phyloP scores from a whole-genome alignment of 2,329 filamentous ascomycete genomes.

The Aspergillus ochraceoroseus region DNA sequence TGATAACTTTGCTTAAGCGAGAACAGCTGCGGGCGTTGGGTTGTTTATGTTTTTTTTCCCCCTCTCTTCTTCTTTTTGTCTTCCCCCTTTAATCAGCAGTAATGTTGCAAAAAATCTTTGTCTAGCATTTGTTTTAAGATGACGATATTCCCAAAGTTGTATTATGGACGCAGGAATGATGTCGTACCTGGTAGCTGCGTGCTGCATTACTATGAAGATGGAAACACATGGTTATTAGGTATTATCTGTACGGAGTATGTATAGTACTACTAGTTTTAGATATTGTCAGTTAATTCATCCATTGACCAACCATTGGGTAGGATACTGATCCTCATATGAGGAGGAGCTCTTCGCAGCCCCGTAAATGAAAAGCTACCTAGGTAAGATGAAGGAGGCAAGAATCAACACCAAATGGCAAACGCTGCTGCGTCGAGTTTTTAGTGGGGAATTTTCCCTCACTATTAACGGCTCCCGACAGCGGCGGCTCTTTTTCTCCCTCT shows the following conservation, averaged over 20 bases:
- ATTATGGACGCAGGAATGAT: slow-evolving; percentile 3
- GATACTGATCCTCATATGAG: background rate
- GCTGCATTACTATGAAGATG: slow-evolving; percentile 4
- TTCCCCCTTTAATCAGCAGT: slow-evolving; percentile 4
- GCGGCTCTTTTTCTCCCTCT: background rate
- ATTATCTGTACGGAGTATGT: too few relatives aligned
- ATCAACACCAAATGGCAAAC: too few relatives aligned
- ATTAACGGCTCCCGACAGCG: too few relatives aligned
- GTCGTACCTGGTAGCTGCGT: slow-evolving; percentile 3
- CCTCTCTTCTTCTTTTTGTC: background rate
- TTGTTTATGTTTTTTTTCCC: slow-evolving; percentile 10
- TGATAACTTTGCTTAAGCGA: slow-evolving; percentile 79
- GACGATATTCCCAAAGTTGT: slow-evolving; percentile 7
- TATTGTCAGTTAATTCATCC: slow-evolving; percentile 5
- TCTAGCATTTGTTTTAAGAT: slow-evolving; percentile 13
- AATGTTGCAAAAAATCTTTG: slow-evolving; percentile 6
- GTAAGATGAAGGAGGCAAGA: too few relatives aligned
- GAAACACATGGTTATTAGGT: slow-evolving; percentile 6
- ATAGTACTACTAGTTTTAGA: slow-evolving; percentile 7
- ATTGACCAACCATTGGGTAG: background rate
- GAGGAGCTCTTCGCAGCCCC: background rate
- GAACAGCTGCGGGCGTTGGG: slow-evolving; percentile 23
- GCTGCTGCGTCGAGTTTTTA: too few relatives aligned
- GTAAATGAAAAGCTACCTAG: background rate
- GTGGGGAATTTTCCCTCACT: too few relatives aligned